Percentiles rank a stretch among this genome's conserved stretches.
Conservation (phyloP, 2,329 filamentous ascomycete genomes). For the Periconia macrospinosa region DNA sequence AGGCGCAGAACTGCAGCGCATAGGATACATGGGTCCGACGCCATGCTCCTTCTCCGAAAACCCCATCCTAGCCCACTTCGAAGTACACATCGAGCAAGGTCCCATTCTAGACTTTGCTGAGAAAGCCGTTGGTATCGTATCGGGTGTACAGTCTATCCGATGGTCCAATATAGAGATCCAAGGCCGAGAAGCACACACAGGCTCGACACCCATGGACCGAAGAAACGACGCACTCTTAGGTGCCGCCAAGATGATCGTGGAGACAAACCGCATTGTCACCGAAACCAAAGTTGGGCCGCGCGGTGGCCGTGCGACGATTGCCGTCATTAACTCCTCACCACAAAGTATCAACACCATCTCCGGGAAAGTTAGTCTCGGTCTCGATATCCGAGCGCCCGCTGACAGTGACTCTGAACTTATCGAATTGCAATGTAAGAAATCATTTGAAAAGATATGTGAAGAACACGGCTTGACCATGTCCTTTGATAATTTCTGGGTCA, state of each 20-base stretch:
- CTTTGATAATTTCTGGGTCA: slow-evolving; percentile 26
- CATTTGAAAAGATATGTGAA: slow-evolving; percentile 18
- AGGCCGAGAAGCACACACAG: slow-evolving; percentile 46
- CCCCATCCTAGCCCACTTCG: slow-evolving; percentile 73
- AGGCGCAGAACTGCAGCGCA: slow-evolving; percentile 30
- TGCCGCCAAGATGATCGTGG: slow-evolving; percentile 41
- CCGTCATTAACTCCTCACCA: slow-evolving; percentile 30
- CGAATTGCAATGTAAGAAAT: slow-evolving; percentile 24
- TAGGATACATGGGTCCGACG: slow-evolving; percentile 39
- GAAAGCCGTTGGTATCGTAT: slow-evolving; percentile 67
- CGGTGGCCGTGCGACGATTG: slow-evolving; percentile 31
- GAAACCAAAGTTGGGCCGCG: slow-evolving; percentile 20
- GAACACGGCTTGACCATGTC: slow-evolving; percentile 20
- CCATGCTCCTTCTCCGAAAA: slow-evolving; percentile 59
- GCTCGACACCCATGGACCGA: slow-evolving; percentile 68
- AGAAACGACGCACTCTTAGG: slow-evolving; percentile 49
- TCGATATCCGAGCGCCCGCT: slow-evolving; percentile 31
- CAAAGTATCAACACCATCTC: slow-evolving; percentile 32
- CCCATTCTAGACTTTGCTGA: slow-evolving; percentile 66
- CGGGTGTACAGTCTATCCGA: slow-evolving; percentile 71
- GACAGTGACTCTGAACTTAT: slow-evolving; percentile 22
- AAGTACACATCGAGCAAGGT: slow-evolving; percentile 82
- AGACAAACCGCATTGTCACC: slow-evolving; percentile 55
- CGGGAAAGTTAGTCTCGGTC: slow-evolving; percentile 27
- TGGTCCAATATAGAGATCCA: slow-evolving; percentile 56